Percentiles rank a stretch among this genome's conserved stretches.
Evolutionary conservation across 2,329 filamentous ascomycete species (phyloP).

Genomic region (Chrysoporthe austroafricana): DNA sequence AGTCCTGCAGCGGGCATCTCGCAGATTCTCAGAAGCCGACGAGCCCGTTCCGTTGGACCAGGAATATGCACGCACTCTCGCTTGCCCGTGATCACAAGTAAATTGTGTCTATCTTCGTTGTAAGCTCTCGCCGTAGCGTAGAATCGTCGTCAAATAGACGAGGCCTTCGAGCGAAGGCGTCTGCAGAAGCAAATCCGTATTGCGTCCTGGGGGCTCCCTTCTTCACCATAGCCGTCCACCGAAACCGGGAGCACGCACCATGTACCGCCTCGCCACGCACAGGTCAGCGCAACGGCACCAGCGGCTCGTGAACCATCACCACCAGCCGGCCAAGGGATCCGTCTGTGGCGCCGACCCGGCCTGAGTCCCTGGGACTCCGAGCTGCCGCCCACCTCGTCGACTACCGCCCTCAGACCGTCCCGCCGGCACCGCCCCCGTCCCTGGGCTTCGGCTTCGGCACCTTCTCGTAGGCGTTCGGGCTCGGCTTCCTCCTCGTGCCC

Average conservation of each 20-base stretch:
- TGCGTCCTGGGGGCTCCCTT: background rate
- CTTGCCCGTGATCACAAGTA: background rate
- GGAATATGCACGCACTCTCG: background rate
- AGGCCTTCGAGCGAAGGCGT: background rate
- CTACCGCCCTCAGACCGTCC: conserved; percentile 9
- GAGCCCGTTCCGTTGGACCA: background rate
- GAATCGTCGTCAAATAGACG: background rate
- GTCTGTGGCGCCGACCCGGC: background rate
- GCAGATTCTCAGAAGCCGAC: too few relatives aligned
- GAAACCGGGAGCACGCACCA: background rate
- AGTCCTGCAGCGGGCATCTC: too few relatives aligned
- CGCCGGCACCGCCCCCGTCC: conserved; percentile 19
- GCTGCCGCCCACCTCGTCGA: background rate
- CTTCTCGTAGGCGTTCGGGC: conserved; percentile 30
- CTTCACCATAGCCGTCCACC: background rate
- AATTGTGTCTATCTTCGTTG: background rate
- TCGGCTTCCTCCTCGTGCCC: conserved; percentile 25
- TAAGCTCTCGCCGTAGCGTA: background rate
- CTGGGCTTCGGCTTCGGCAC: conserved; percentile 28
- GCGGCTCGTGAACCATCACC: background rate
- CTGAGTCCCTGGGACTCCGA: background rate
- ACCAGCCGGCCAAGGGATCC: background rate
- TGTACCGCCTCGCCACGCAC: background rate
- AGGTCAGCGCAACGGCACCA: background rate
- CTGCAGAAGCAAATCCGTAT: background rate